Percentiles rank a stretch among this genome's conserved stretches.
These are phyloP conservation scores for Alternaria gaisen DNA, from an alignment of 2,329 filamentous ascomycete genomes.

Conservation along the genomic window DNA sequence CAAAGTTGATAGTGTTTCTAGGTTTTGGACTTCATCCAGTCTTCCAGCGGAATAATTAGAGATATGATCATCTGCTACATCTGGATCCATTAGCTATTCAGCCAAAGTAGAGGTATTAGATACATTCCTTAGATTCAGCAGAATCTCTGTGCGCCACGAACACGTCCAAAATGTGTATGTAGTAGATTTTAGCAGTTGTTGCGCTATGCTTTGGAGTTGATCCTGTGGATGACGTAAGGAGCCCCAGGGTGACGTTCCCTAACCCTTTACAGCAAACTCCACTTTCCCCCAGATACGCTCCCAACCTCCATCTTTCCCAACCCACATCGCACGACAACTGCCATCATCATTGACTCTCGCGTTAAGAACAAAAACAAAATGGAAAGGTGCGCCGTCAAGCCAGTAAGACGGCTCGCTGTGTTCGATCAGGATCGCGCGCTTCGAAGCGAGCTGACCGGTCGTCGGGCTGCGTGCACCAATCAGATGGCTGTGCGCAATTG, in stretches of 20 bases:
- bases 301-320: neutral
- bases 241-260: neutral
- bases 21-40: neutral
- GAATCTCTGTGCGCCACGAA: rapidly evolving
- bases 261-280: neutral
- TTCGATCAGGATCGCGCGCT: neutral
- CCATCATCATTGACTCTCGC: neutral
- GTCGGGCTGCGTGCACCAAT: conserved; percentile 7
- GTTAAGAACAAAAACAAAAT: no score
- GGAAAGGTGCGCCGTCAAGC: neutral
- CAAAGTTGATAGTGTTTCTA: neutral
- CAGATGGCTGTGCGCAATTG: conserved; percentile 18
- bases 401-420: neutral
- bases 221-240: neutral
- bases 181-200: neutral
- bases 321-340: neutral
- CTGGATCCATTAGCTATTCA: neutral
- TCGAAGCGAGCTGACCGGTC: conserved; percentile 12
- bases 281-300: neutral
- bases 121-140: no score
- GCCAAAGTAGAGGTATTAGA: neutral
- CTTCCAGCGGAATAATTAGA: neutral
- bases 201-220: neutral
- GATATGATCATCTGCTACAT: neutral
- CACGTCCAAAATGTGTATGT: neutral